Evolutionary conservation across 2,329 filamentous ascomycete genomes (phyloP).

Genomic region (Diaporthe longicolla): DNA sequence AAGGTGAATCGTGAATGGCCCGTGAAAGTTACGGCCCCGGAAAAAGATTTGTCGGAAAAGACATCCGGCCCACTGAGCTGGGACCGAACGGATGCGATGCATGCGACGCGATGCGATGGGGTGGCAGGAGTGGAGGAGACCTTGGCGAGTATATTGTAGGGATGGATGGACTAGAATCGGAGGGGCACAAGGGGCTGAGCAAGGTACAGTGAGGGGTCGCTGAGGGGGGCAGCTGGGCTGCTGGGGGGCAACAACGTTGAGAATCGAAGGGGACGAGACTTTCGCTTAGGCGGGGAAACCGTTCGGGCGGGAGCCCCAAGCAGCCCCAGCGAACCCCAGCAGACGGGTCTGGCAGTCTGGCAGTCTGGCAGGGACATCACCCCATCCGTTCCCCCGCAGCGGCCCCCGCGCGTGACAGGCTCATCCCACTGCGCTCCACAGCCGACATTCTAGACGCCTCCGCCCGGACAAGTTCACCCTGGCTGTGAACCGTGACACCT

Average conservation of each 20-base stretch:
- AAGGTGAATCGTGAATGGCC: conserved; percentile 14
- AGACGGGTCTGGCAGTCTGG: conserved; percentile 1
- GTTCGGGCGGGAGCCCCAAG: conserved; percentile 13
- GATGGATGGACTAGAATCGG: not conserved
- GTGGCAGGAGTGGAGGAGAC: not conserved
- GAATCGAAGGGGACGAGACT: not conserved
- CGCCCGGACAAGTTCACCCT: conserved; percentile 22
- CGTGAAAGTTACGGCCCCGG: not conserved
- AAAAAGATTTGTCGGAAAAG: conserved; percentile 26
- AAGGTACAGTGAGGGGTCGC: not conserved
- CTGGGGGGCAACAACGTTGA: not conserved
- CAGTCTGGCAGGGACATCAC: conserved; percentile 30
- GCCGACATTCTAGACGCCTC: conserved; percentile 34
- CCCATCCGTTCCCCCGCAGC: conserved; percentile 38
- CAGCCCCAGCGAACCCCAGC: not conserved
- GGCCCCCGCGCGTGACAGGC: conserved; percentile 37
- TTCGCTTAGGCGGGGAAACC: conserved; percentile 13
- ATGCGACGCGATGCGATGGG: conserved; percentile 1
- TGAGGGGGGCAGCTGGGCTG: not conserved
- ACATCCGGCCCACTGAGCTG: conserved; percentile 20
- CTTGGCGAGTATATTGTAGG: not conserved
- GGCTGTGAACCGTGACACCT: conserved; percentile 4
- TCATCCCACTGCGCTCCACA: conserved; percentile 42
- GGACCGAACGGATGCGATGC: conserved; percentile 24
- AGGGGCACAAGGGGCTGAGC: conserved; percentile 6